Evolutionary conservation across 805 yeast genomes (phyloP).

Genomic region (Cyberlindnera suaveolens): DNA sequence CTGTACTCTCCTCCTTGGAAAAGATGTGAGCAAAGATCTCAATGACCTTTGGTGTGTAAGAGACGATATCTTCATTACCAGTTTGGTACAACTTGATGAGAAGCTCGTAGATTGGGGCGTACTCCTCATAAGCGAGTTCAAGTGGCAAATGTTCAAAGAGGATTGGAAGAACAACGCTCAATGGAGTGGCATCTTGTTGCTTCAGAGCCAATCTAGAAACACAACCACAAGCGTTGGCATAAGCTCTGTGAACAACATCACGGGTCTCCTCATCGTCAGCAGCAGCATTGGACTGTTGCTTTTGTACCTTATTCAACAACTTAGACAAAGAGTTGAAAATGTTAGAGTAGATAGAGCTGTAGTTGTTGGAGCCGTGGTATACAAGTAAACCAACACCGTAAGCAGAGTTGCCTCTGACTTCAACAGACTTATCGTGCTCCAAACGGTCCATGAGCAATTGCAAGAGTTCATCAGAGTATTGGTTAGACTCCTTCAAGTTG

Average conservation of each 20-base stretch:
- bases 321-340: conserved; percentile 65
- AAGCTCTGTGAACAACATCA: conserved; percentile 75
- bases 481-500: conserved; percentile 62
- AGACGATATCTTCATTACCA: conserved; percentile 47
- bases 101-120: conserved; percentile 80
- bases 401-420: conserved; percentile 92
- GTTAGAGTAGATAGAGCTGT: conserved; percentile 57
- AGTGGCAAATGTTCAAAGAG: conserved; percentile 78
- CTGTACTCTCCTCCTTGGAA: conserved; percentile 67
- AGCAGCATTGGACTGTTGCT: conserved; percentile 46
- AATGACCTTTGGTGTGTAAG: conserved; percentile 54
- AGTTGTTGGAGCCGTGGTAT: conserved; percentile 34
- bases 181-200: conserved; percentile 66
- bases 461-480: conserved; percentile 63
- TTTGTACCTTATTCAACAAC: conserved; percentile 72
- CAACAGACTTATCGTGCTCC: conserved; percentile 69
- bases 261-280: conserved; percentile 70
- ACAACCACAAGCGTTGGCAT: conserved; percentile 96
- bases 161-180: conserved; percentile 68
- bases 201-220: conserved; percentile 85
- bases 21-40: conserved; percentile 67
- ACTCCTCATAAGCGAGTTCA: conserved; percentile 85
- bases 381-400: conserved; percentile 85
- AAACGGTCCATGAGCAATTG: conserved; percentile 64
- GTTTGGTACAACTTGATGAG: conserved; percentile 65